Percentiles rank a stretch among this genome's conserved stretches.
Conservation (phyloP, 352 stramenopile genomes). For the Phytophthora sojae region DNA sequence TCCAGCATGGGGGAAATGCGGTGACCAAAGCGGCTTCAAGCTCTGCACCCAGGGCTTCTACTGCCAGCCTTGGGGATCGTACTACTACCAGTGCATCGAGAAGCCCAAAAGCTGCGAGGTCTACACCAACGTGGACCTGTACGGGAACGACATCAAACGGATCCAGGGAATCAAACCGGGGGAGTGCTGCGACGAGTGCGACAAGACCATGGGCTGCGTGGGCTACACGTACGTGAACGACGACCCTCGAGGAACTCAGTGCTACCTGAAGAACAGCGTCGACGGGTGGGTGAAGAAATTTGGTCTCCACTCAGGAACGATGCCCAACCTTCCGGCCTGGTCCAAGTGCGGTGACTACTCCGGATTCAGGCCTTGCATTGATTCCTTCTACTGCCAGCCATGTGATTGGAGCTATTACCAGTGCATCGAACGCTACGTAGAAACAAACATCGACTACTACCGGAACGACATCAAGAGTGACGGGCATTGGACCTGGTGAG, state of each 20-base stretch:
- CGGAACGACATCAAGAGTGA: constrained; percentile 42
- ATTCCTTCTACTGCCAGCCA: constrained; percentile 39
- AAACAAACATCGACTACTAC: constrained; percentile 46
- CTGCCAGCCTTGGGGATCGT: constrained; percentile 50
- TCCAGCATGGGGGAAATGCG: constrained; percentile 31
- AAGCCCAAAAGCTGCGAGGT: constrained; percentile 38
- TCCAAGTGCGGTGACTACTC: constrained; percentile 26
- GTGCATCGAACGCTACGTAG: constrained; percentile 39
- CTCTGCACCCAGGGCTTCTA: constrained; percentile 42
- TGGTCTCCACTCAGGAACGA: constrained; percentile 24
- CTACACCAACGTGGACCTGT: constrained; percentile 41
- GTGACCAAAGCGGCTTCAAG: constrained; percentile 23
- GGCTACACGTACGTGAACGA: constrained; percentile 63
- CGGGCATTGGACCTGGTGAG: constrained; percentile 32
- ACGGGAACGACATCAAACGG: constrained; percentile 53
- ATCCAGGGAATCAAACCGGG: constrained; percentile 33
- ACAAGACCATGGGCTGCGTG: constrained; percentile 43
- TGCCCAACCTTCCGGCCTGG: constrained; percentile 26
- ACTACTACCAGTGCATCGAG: constrained; percentile 47
- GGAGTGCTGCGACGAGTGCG: constrained; percentile 39
- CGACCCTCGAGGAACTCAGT: constrained; percentile 43
- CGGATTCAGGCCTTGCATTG: constrained; percentile 16
- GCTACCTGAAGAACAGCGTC: constrained; percentile 50
- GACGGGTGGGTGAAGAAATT: constrained; percentile 33
- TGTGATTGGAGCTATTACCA: constrained; percentile 44